A percentile compares a stretch with the other conserved stretches of the same genome.
These are phyloP conservation scores for Malus domestica DNA, from an alignment of 306 rosid species.

Conservation along the genomic window DNA sequence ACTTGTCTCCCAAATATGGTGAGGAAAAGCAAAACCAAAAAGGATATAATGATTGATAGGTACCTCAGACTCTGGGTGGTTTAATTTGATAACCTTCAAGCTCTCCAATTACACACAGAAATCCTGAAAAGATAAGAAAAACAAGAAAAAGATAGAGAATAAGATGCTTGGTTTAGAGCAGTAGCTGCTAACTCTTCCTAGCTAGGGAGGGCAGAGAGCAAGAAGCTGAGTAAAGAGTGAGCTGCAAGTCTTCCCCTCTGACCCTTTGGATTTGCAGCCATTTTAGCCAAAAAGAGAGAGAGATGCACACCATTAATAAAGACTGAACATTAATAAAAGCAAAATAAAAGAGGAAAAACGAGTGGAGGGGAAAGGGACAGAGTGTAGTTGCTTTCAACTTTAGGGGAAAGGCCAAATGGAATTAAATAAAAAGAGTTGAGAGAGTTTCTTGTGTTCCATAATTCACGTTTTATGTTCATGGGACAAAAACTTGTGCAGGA, in stretches of 20 bases:
- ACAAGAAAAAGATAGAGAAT: neutral
- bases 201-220: neutral
- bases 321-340: neutral
- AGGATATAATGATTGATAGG: neutral
- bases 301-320: neutral
- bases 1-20: neutral
- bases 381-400: conserved; percentile 25
- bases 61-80: conserved; percentile 23
- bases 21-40: neutral
- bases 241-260: neutral
- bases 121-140: neutral
- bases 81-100: neutral
- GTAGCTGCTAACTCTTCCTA: neutral
- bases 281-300: neutral
- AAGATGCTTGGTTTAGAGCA: conserved; percentile 2
- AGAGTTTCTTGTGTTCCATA: conserved; percentile 11
- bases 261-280: conserved; percentile 16
- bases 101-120: neutral
- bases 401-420: neutral
- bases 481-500: neutral
- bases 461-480: neutral
- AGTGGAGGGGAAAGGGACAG: conserved; percentile 37
- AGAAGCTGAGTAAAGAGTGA: neutral
- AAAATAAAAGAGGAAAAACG: conserved; percentile 1
- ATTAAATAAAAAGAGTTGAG: neutral